Evolutionary conservation across 2,329 filamentous ascomycete genomes (phyloP).

Genomic region (Stemphylium lycopersici): DNA sequence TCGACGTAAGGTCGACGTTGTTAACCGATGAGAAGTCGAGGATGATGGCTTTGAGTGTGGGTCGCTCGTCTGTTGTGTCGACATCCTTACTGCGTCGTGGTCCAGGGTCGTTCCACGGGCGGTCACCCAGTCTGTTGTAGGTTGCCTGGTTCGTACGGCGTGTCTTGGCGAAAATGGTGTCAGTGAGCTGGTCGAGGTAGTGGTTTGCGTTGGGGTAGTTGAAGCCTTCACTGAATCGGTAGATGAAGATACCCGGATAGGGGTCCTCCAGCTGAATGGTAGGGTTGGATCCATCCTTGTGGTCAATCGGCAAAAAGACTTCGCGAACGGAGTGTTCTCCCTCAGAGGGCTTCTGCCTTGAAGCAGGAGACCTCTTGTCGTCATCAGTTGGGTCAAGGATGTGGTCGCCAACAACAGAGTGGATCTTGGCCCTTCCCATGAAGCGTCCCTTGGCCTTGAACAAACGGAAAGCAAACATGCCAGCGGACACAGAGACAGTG

Average conservation of each 20-base stretch:
- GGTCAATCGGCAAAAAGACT: slow-evolving; percentile 85
- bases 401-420: slow-evolving; percentile 84
- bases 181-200: slow-evolving; percentile 73
- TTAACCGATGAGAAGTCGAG: slow-evolving; percentile 95
- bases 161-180: slow-evolving; percentile 63
- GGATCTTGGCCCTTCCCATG: slow-evolving; percentile 81
- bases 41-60: slow-evolving; percentile 83
- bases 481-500: slow-evolving; percentile 77
- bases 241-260: slow-evolving; percentile 94
- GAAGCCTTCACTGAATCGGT: slow-evolving; percentile 93
- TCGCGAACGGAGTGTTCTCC: slow-evolving; percentile 65
- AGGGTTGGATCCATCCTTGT: slow-evolving; percentile 88
- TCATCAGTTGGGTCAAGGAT: slow-evolving; percentile 57
- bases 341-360: slow-evolving; percentile 29
- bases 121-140: slow-evolving; percentile 66
- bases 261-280: slow-evolving; percentile 77
- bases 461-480: slow-evolving; percentile 80
- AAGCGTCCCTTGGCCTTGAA: slow-evolving; percentile 84
- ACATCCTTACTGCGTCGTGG: slow-evolving; percentile 63
- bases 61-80: slow-evolving; percentile 57
- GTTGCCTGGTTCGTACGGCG: slow-evolving; percentile 75
- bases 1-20: slow-evolving; percentile 90
- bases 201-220: slow-evolving; percentile 95
- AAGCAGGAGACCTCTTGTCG: slow-evolving; percentile 23
- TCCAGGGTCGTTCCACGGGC: slow-evolving; percentile 95